Evolutionary conservation across 2,329 filamentous ascomycete genomes (phyloP).

Genomic region (Exophiala lecanii-corni): DNA sequence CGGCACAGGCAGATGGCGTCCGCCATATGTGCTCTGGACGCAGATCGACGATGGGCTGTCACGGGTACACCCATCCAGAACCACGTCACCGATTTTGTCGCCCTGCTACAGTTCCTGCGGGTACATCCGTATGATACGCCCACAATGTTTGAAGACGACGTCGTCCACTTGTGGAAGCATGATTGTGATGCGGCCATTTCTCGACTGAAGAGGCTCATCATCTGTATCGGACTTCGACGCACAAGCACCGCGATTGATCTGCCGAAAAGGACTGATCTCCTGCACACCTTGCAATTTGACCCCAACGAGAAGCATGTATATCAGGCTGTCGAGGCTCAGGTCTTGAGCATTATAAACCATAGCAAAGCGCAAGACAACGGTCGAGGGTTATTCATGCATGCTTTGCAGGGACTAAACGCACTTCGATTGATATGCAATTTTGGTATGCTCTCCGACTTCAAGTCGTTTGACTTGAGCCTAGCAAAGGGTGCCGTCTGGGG

Average conservation of each 20-base stretch:
- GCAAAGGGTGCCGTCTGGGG: background rate
- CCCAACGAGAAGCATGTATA: background rate
- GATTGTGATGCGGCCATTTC: no score
- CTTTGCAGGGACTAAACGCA: conserved; percentile 43
- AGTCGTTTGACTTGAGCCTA: background rate
- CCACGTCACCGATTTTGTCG: conserved; percentile 11
- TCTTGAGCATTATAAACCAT: no score
- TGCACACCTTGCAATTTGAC: background rate
- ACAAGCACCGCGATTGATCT: conserved; percentile 6
- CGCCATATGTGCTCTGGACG: conserved; percentile 22
- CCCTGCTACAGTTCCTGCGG: conserved; percentile 17
- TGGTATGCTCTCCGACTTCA: no score
- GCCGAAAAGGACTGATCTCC: background rate
- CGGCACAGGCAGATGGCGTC: conserved; percentile 32
- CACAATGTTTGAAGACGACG: conserved; percentile 37
- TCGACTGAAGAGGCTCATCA: no score
- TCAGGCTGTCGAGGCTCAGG: conserved; percentile 1
- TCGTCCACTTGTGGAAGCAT: conserved; percentile 24
- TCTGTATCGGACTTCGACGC: conserved; percentile 3
- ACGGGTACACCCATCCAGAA: conserved; percentile 21
- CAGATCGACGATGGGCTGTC: conserved; percentile 13
- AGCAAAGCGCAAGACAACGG: background rate
- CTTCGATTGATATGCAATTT: conserved; percentile 46
- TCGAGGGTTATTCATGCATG: conserved; percentile 35
- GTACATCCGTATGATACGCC: conserved; percentile 38